Evolutionary conservation across 2,329 filamentous ascomycete species (phyloP).

Genomic region (Calonectria leucothoes): DNA sequence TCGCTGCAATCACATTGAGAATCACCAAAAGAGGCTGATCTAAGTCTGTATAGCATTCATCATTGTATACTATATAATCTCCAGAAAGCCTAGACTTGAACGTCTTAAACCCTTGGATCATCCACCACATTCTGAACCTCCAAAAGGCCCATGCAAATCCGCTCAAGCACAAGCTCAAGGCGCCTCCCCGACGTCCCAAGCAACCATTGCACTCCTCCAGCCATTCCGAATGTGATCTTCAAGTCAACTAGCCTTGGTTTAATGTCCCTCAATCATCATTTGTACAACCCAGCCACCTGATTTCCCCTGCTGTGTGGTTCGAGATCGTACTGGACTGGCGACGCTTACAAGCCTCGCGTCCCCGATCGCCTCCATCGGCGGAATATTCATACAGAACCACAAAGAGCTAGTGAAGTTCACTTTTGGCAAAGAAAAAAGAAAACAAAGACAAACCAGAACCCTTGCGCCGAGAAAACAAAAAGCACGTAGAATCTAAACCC

Average conservation of each 20-base stretch:
- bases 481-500: constrained; percentile 35
- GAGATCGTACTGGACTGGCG: constrained; percentile 26
- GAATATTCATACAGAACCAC: constrained; percentile 44
- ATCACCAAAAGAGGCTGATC: constrained; percentile 5
- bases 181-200: constrained; percentile 23
- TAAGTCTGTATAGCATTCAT: constrained; percentile 39
- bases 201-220: constrained; percentile 24
- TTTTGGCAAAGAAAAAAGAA: constrained; percentile 39
- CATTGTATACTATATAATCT: constrained; percentile 41
- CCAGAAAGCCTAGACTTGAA: constrained; percentile 34
- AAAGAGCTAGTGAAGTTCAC: constrained; percentile 37
- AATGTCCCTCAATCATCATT: constrained; percentile 30
- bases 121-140: constrained; percentile 32
- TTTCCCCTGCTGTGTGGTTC: constrained; percentile 16
- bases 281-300: constrained; percentile 36
- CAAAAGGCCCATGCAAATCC: constrained; percentile 21
- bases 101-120: constrained; percentile 34
- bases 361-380: constrained; percentile 34
- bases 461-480: constrained; percentile 40
- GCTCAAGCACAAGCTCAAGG: constrained; percentile 23
- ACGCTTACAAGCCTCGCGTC: constrained; percentile 25
- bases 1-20: not conserved
- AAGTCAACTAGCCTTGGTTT: constrained; percentile 22
- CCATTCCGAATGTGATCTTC: constrained; percentile 19
- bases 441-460: constrained; percentile 40